phyloP scores from a whole-genome alignment of 2,329 filamentous ascomycete genomes.

The Sclerotinia borealis region DNA sequence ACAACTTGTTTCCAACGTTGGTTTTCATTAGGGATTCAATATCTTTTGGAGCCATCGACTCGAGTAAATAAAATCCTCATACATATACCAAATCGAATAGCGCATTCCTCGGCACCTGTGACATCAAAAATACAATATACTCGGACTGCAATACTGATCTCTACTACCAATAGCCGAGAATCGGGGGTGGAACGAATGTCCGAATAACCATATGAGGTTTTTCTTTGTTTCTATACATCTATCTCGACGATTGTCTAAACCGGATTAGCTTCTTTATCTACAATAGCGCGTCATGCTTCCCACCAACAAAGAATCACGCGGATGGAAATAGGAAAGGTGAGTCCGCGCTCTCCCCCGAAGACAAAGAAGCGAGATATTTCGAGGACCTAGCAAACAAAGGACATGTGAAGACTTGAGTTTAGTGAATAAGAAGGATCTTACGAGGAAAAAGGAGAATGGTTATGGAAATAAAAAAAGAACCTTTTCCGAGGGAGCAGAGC shows the following conservation, averaged over 20 bases:
- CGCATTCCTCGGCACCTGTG: neutral
- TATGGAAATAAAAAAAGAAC: neutral
- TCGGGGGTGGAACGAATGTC: neutral
- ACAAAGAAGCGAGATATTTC: neutral
- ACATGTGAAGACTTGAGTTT: neutral
- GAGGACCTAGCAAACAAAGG: neutral
- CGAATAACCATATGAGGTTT: neutral
- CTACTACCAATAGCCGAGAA: no score
- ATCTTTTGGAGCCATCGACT: accelerated
- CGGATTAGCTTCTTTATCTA: neutral
- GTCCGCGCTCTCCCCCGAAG: neutral
- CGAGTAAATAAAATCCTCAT: neutral
- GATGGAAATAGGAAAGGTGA: neutral
- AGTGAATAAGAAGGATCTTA: neutral
- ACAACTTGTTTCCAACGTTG: no score
- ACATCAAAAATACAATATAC: neutral
- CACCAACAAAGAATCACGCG: neutral
- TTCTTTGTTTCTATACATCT: neutral
- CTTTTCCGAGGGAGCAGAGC: neutral
- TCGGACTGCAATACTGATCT: no score
- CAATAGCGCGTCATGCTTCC: neutral
- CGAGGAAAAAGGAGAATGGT: neutral
- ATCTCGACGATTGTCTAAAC: neutral
- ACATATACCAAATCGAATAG: neutral
- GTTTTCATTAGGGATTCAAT: neutral